Evolutionary conservation across 2,329 filamentous ascomycete genomes (phyloP).

Genomic region (Epichloe glyceriae): DNA sequence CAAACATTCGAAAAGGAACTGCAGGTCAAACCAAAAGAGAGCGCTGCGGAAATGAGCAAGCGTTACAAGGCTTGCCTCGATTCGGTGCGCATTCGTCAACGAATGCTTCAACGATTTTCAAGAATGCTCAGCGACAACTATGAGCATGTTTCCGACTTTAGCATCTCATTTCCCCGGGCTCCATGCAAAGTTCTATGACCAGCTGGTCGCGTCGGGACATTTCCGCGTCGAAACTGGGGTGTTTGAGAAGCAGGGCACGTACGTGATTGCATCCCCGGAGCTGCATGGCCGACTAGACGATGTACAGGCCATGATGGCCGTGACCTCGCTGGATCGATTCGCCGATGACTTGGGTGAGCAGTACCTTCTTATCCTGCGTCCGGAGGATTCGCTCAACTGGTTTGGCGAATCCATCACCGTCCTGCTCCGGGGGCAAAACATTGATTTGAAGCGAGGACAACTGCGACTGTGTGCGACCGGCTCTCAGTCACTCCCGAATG

Average conservation of each 20-base stretch:
- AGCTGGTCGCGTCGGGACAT: constrained; percentile 69
- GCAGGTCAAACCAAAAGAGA: constrained; percentile 71
- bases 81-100: constrained; percentile 87
- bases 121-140: constrained; percentile 84
- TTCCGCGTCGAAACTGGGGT: constrained; percentile 68
- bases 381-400: constrained; percentile 70
- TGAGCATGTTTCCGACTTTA: constrained; percentile 93
- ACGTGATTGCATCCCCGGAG: constrained; percentile 73
- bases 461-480: constrained; percentile 81
- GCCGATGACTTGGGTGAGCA: constrained; percentile 63
- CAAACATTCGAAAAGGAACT: constrained; percentile 87
- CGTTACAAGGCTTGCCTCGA: constrained; percentile 92
- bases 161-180: constrained; percentile 59
- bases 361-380: constrained; percentile 74
- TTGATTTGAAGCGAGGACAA: constrained; percentile 78
- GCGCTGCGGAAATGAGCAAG: constrained; percentile 82
- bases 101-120: constrained; percentile 93
- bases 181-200: constrained; percentile 68
- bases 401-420: constrained; percentile 63
- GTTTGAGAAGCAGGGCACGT: constrained; percentile 61
- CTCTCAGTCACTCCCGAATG: constrained; percentile 64
- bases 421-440: constrained; percentile 60
- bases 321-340: constrained; percentile 39
- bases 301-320: constrained; percentile 75
- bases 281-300: constrained; percentile 65